Evolutionary conservation across 768 basidiomycete species (phyloP), one percentile per base, ranked within the genome.

Genomic region (Gymnopilus dilepis): DNA sequence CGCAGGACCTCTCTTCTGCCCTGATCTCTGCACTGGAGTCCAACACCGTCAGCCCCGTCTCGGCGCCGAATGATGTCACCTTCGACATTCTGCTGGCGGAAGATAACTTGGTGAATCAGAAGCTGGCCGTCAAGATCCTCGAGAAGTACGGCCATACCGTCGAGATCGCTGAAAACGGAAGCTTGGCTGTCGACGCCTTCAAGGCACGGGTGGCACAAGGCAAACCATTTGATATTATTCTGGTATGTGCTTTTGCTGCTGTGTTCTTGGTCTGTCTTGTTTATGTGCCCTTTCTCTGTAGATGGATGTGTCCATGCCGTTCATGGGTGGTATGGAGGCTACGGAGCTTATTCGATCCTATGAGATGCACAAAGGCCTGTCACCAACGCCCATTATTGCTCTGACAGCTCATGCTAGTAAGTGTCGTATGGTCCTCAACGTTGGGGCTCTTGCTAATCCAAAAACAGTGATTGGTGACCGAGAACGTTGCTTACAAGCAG

Each of bases 281-380:
- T 65, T 22, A 30, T 64, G 31, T 41, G 53, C 60, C 55, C 7
- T 2, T 22, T n/a, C 59, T 54, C 15, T 58, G 6, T 62, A 97
- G 92, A 98, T 98, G 97, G 96, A 98, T 69, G 91, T 97, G 13
- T 97, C 95, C 11, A 96, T 97, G 94, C 94, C 95, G 6, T 90
- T 96, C 76, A 98, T 99, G 94, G 95, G 96, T 52, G 96, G 97
- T 65, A 94, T 97, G 89, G 96, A 99, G 75, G 94, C 97, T 1
- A 99, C 97, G 0, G 90, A 95, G 65, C 80, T 94, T 59, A 97
- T 98, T 63, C 87, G 97, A 54, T 84, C 86, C 37, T 94, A 88
- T 70, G 97, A 99, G 78, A 77, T 83, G 72, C 83, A 88, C 63
- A 86, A 86, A 64, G 82, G 86, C 7, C 78, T 94, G 30, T 71